Percentiles rank a stretch among this genome's conserved stretches.
Evolutionary conservation across 495 filamentous ascomycete species (phyloP).

Genomic region (Xylaria longipes): DNA sequence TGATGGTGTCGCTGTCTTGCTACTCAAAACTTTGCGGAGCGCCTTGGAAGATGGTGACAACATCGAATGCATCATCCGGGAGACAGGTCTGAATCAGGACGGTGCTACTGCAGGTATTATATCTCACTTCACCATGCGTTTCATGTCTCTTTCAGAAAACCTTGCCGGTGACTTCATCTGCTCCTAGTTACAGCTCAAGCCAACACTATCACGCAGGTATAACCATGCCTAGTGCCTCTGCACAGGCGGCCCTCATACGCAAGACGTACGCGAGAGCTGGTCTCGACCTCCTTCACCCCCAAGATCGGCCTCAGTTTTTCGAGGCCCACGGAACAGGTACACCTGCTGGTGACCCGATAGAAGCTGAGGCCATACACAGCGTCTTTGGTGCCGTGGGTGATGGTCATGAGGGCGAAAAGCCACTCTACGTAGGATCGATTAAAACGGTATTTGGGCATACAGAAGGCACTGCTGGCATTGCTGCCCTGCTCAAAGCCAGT

Average conservation of each 20-base stretch:
- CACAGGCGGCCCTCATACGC: conserved; percentile 59
- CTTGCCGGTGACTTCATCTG: background rate
- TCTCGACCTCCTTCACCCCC: conserved; percentile 45
- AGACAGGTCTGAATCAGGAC: conserved; percentile 61
- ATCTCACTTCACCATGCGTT: conserved; percentile 28
- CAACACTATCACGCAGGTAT: background rate
- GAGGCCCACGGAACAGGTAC: conserved; percentile 57
- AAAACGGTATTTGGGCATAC: conserved; percentile 66
- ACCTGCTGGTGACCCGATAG: conserved; percentile 50
- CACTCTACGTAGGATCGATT: conserved; percentile 55
- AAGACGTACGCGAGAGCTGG: conserved; percentile 54
- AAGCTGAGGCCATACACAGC: conserved; percentile 33
- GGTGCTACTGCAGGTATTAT: conserved; percentile 49
- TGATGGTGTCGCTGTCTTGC: conserved; percentile 56
- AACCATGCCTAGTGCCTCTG: conserved; percentile 54
- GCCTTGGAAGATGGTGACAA: conserved; percentile 57
- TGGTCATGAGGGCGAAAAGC: conserved; percentile 32
- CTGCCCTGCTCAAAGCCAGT: conserved; percentile 63
- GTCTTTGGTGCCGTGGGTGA: background rate
- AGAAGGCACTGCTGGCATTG: conserved; percentile 58
- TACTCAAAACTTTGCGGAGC: conserved; percentile 61
- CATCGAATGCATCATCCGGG: conserved; percentile 66
- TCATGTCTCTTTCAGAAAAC: background rate
- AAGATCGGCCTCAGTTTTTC: conserved; percentile 42
- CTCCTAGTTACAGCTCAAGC: too few relatives aligned